phyloP scores from a whole-genome alignment of 495 filamentous ascomycete species.

The Aspergillus funiculosus region DNA sequence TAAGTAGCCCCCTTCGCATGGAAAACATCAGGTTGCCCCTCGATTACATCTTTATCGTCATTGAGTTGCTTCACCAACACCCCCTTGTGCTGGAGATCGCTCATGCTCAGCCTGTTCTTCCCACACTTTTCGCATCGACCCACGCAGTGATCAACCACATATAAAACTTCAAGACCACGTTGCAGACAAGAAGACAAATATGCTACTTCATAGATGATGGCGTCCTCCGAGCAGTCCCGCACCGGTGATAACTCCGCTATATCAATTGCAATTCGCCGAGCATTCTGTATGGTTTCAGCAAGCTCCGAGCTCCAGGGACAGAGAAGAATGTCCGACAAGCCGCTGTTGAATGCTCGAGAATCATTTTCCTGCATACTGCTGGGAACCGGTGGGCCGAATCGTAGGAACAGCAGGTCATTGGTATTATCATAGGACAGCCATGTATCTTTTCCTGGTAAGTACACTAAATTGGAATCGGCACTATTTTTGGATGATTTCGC shows the following conservation, averaged over 20 bases:
- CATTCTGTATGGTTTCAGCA: background rate
- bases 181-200: background rate
- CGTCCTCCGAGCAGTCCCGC: background rate
- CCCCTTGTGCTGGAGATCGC: too few relatives aligned
- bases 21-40: background rate
- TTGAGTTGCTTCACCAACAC: too few relatives aligned
- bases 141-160: background rate
- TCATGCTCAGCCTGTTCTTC: too few relatives aligned
- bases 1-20: background rate
- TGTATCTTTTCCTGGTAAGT: too few relatives aligned
- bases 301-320: background rate
- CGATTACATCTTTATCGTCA: too few relatives aligned
- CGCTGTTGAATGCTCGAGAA: background rate
- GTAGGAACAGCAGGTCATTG: background rate
- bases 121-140: background rate
- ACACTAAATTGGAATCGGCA: too few relatives aligned
- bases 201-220: background rate
- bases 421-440: background rate
- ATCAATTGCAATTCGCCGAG: background rate
- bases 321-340: background rate
- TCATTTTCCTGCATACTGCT: background rate
- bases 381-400: background rate
- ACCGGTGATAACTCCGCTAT: too few relatives aligned
- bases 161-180: background rate
- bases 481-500: too few relatives aligned